phyloP scores from a whole-genome alignment of 2,329 filamentous ascomycete species.

The Thelonectria olida region DNA sequence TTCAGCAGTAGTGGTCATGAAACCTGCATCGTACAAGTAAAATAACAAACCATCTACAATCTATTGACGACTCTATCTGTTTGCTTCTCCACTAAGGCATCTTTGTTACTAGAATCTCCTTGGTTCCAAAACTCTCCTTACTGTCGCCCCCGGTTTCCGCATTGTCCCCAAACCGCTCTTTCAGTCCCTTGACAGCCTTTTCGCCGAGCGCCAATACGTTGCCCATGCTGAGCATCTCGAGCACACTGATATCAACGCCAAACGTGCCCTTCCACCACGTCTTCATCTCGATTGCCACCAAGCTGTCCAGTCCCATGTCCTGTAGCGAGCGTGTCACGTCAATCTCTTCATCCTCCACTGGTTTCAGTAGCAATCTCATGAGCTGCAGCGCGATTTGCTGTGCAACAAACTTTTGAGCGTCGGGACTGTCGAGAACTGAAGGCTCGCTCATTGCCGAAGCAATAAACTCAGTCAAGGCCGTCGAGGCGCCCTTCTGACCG shows the following conservation, averaged over 20 bases:
- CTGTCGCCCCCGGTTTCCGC: background rate
- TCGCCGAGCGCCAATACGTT: background rate
- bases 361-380: conserved; percentile 23
- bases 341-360: conserved; percentile 19
- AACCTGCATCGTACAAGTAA: too few relatives aligned
- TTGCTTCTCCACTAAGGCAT: too few relatives aligned
- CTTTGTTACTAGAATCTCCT: background rate
- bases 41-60: too few relatives aligned
- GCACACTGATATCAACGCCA: conserved; percentile 31
- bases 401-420: conserved; percentile 3
- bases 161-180: background rate
- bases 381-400: conserved; percentile 18
- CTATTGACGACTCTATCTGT: too few relatives aligned
- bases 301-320: conserved; percentile 23
- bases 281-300: conserved; percentile 34
- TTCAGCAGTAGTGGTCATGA: too few relatives aligned
- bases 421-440: background rate
- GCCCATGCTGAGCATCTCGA: conserved; percentile 24
- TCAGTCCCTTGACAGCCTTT: background rate
- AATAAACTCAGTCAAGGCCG: conserved; percentile 9
- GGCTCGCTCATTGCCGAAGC: background rate
- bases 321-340: conserved; percentile 28
- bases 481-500: background rate
- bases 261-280: conserved; percentile 34
- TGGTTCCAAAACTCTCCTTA: background rate